These are phyloP conservation scores for Trichophaea hybrida DNA, from an alignment of 2,329 filamentous ascomycete species.

Conservation along the genomic window DNA sequence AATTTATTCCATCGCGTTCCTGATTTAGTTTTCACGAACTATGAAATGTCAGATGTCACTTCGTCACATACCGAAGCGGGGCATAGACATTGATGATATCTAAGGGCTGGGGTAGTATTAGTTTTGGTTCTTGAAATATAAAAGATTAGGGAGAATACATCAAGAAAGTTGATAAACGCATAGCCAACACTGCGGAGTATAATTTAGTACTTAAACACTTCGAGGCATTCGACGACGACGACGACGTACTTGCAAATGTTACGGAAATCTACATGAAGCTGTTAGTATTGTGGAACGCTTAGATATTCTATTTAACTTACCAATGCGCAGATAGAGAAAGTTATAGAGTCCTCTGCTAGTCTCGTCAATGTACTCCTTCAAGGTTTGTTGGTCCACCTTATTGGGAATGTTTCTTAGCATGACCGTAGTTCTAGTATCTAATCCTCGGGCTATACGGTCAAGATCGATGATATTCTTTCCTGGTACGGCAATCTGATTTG, in stretches of 20 bases:
- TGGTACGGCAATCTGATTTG: neutral
- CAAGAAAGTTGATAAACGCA: conserved; percentile 88
- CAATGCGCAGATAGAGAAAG: conserved; percentile 88
- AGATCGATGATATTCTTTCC: conserved; percentile 24
- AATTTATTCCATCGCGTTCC: conserved; percentile 68
- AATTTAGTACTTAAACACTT: conserved; percentile 29
- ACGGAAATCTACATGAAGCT: conserved; percentile 17
- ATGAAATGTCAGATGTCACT: conserved; percentile 6
- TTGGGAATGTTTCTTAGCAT: conserved; percentile 95
- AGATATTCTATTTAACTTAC: conserved; percentile 6
- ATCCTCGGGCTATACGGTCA: conserved; percentile 18
- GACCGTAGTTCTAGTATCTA: conserved; percentile 36
- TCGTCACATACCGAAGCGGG: conserved; percentile 17
- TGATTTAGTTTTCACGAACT: conserved; percentile 58
- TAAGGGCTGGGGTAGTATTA: conserved; percentile 43
- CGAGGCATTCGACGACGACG: neutral
- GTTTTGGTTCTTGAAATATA: conserved; percentile 13
- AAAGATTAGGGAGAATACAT: conserved; percentile 12
- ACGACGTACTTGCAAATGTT: conserved; percentile 24
- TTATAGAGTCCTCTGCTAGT: conserved; percentile 74
- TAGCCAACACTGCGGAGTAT: conserved; percentile 64
- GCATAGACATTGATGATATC: conserved; percentile 50
- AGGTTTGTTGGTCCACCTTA: conserved; percentile 61
- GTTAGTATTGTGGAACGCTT: neutral
- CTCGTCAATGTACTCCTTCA: conserved; percentile 67